Percentiles rank a stretch among this genome's conserved stretches.
Conservation (phyloP, 2,329 filamentous ascomycete genomes). For the Gyromitra esculenta region DNA sequence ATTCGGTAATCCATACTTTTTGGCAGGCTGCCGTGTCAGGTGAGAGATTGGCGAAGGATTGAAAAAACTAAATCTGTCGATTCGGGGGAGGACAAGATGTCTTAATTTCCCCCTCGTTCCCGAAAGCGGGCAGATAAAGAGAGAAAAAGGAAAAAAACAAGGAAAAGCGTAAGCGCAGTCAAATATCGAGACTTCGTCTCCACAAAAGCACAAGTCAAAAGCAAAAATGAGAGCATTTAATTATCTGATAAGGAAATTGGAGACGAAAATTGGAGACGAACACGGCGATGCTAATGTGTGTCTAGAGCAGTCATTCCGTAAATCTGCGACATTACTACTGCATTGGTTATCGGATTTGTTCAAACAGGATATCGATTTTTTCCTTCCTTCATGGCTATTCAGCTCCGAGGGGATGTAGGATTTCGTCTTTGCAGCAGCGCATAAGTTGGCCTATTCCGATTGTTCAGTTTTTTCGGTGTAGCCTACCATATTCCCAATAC, state of each 20-base stretch:
- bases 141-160: slow-evolving; percentile 7
- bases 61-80: slow-evolving; percentile 13
- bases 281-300: neutral
- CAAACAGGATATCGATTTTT: neutral
- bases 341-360: neutral
- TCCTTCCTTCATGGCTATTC: neutral
- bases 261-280: neutral
- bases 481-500: neutral
- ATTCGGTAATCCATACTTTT: slow-evolving; percentile 32
- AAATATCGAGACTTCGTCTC: slow-evolving; percentile 27
- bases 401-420: neutral
- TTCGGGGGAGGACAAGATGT: slow-evolving; percentile 19
- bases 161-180: neutral
- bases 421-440: neutral
- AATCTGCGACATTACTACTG: neutral
- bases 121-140: neutral
- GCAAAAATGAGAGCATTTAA: slow-evolving; percentile 7
- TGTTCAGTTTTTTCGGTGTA: slow-evolving; percentile 3
- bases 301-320: neutral
- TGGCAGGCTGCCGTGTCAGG: neutral
- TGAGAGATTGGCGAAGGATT: slow-evolving; percentile 23
- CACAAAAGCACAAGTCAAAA: slow-evolving; percentile 27
- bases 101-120: slow-evolving; percentile 13
- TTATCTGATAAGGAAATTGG: slow-evolving; percentile 7
- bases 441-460: slow-evolving; percentile 5